Base-by-base conservation (phyloP, 2,329 filamentous ascomycete species). In the Aspergillus japonicus region DNA sequence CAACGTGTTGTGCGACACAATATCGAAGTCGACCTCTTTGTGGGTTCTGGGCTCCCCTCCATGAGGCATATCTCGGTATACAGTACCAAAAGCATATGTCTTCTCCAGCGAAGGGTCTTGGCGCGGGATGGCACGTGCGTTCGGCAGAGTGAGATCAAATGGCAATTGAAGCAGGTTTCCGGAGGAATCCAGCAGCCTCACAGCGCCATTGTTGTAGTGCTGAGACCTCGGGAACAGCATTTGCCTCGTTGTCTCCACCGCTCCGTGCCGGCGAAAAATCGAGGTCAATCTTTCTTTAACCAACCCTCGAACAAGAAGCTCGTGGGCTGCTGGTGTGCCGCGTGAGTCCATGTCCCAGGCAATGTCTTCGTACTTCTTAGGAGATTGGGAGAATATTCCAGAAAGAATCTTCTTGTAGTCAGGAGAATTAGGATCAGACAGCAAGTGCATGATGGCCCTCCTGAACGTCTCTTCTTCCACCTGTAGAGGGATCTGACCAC, bases 11-110 rank as follows among this genome's bases (percentile, higher is more conserved):
- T 86, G 85, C 0, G 92, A 94, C n/a, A 96, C 85, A 61, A 99
- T 92, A 75, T 99, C 95, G 73, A 98, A 99, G 73, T 98, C 93
- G 2, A 96, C 93, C 72, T 98, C 95, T 10, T 91, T 89, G 72
- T 91, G 89, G 69, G 89, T 89, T 58, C 85, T 84, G 6, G 95
- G 95, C 66, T 96, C 90, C 2, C 91, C 90, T 7, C 91, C 92
- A 57, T 87, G 88, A 52, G 87, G 82, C 50, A 85, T 87, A 64
- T 96, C 90, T 47, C 95, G 86, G 71, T 92, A 98, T 1, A 98
- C 92, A 35, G 84, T 89, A 6, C 92, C 93, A 73, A 99, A 97
- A 0, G 90, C 87, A 74, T 92, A 96, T 0, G 90, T 91, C 65
- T 91, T 90, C 65, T 91, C 86, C 5, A 91, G 78, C 5, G 86